Conservation (phyloP, 495 filamentous ascomycete species). For the Trichoderma erinaceum region DNA sequence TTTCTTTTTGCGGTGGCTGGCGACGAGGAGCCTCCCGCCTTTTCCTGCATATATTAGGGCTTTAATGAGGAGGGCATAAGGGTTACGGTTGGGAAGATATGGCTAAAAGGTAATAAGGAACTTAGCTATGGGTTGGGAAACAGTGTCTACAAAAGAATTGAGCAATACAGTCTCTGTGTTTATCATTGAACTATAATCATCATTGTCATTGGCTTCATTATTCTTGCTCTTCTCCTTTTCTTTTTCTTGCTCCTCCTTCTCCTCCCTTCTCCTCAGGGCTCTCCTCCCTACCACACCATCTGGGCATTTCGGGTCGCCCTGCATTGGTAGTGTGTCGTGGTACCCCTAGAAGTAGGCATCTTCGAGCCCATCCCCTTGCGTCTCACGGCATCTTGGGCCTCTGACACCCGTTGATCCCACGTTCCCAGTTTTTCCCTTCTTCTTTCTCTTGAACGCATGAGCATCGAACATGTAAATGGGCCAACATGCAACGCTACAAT, state of each 20-base stretch:
- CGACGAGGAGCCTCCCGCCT: neutral
- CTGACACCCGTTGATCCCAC: neutral
- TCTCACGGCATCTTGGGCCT: slow-evolving; percentile 7
- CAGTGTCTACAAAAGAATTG: neutral
- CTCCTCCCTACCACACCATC: neutral
- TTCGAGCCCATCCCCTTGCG: neutral
- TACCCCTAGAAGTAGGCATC: neutral
- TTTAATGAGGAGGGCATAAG: neutral
- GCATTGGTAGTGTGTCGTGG: slow-evolving; percentile 7
- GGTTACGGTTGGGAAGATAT: neutral
- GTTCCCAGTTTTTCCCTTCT: neutral
- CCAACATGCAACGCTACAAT: too few species aligned
- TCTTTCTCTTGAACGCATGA: neutral
- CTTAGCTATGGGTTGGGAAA: neutral
- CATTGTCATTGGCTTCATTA: neutral
- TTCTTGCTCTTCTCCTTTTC: neutral
- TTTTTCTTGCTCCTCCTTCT: neutral
- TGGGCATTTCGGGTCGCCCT: neutral
- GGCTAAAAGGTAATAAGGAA: neutral
- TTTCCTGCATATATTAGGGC: slow-evolving; percentile 4
- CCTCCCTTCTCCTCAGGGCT: neutral
- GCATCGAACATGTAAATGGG: neutral
- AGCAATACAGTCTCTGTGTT: neutral
- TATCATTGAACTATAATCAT: neutral
- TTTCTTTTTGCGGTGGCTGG: neutral